Base-by-base conservation (phyloP, 257 asterid genomes). In the Penstemon barbatus region DNA sequence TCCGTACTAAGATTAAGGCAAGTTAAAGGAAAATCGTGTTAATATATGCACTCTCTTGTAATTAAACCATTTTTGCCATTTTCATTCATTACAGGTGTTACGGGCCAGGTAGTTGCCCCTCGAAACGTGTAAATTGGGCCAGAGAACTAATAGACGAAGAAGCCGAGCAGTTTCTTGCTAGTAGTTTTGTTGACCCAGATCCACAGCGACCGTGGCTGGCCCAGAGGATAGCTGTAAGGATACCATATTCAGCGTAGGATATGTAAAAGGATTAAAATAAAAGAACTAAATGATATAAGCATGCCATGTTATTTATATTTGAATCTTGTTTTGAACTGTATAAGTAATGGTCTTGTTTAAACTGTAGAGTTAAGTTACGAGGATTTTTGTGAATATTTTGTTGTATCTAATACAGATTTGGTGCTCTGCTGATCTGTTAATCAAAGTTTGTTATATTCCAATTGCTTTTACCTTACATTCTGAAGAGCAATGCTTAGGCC, bases 121-220 rank as follows among this genome's bases (percentile, higher is more conserved):
- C 90, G 8, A 87, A 85, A 61, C 96, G 99, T 0, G 99, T 82
- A 13, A 83, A 77, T 8, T 94, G 99, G 99, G 85, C 91, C 19
- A 81, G 97, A 73, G 97, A 94, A 66, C 82, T 94, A 59, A 61
- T 85, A 66, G 97, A 91, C 38, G 95, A 91, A 44, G 99, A 94
- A 82, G 95, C 91, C 3, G 86, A 75, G 74, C 87, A 87, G 74
- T 91, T 94, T 77, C 49, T 90, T 48, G 73, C 78, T 37, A 96
- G 86, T 72, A 61, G 76, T 64, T 94, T 91, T 77, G 76, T 94
- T 7, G 99, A 91, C 70, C 89, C 97, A 0, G 90, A 91, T 75
- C 80, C 79, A 52, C 82, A 89, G 13, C 83, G 77, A 73, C 89
- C 96, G 18, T 91, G 97, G 96, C 75, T 91, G 63, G 88, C 89